phyloP scores from a whole-genome alignment of 2,329 filamentous ascomycete genomes.

The Fusarium transvaalense region DNA sequence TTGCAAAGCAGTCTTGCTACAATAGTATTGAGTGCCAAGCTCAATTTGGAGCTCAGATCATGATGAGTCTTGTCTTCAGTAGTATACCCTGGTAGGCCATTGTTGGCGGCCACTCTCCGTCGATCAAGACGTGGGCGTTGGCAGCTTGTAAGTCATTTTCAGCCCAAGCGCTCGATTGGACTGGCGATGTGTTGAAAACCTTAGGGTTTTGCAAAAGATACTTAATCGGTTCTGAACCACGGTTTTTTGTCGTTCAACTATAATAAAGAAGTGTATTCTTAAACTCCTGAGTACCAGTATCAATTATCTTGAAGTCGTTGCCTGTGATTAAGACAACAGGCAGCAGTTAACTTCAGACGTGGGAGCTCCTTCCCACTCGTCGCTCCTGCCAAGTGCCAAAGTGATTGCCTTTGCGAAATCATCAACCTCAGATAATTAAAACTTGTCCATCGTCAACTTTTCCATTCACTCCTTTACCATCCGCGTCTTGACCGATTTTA shows the following conservation, averaged over 20 bases:
- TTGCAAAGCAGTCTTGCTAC: slow-evolving; percentile 16
- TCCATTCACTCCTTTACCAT: neutral
- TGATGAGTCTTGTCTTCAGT: neutral
- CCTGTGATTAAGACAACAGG: neutral
- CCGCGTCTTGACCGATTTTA: neutral
- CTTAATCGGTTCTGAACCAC: neutral
- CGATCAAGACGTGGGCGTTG: no score
- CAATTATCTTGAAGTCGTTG: neutral
- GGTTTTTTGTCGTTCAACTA: neutral
- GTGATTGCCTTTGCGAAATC: neutral
- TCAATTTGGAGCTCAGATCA: neutral
- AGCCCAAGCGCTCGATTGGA: neutral
- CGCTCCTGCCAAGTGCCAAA: neutral
- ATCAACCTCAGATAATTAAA: neutral
- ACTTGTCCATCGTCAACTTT: neutral
- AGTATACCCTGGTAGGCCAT: neutral
- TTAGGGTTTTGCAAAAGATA: neutral
- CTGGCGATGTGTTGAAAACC: no score
- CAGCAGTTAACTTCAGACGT: neutral
- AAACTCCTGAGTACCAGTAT: neutral
- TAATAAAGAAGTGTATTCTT: neutral
- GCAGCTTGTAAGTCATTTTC: neutral
- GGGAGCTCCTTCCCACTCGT: neutral
- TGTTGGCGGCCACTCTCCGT: neutral
- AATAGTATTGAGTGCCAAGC: neutral